These are phyloP conservation scores for Hypoxylon sp. DNA, from an alignment of 2,329 filamentous ascomycete genomes.

Conservation along the genomic window DNA sequence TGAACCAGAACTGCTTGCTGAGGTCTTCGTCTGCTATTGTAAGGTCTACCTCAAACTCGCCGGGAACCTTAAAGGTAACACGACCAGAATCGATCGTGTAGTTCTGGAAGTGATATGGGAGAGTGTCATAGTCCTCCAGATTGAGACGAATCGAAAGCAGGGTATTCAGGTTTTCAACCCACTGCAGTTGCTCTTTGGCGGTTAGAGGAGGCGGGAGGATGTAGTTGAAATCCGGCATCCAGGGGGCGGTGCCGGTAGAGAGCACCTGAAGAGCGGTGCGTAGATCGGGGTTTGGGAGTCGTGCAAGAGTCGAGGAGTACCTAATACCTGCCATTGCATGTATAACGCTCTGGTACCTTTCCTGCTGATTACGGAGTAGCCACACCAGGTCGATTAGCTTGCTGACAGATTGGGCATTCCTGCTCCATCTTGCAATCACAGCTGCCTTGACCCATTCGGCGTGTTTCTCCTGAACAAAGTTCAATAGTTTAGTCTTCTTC, in stretches of 20 bases:
- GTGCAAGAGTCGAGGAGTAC: constrained; percentile 77
- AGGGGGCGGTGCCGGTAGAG: constrained; percentile 80
- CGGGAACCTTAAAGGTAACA: constrained; percentile 85
- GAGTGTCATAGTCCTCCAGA: constrained; percentile 82
- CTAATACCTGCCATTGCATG: constrained; percentile 80
- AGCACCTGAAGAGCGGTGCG: constrained; percentile 90
- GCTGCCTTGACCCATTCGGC: constrained; percentile 93
- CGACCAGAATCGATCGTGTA: constrained; percentile 88
- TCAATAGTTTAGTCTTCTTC: constrained; percentile 82
- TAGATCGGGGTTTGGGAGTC: constrained; percentile 90
- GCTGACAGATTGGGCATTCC: constrained; percentile 82
- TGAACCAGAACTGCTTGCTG: constrained; percentile 90
- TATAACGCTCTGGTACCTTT: constrained; percentile 72
- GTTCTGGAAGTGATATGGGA: constrained; percentile 80
- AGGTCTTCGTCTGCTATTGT: constrained; percentile 90
- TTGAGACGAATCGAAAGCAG: constrained; percentile 86
- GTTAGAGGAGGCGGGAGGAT: constrained; percentile 80
- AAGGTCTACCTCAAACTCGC: constrained; percentile 93
- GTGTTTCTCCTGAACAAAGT: constrained; percentile 84
- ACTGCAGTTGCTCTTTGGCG: constrained; percentile 78
- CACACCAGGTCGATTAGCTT: constrained; percentile 89
- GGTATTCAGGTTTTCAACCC: constrained; percentile 86
- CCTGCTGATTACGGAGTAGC: constrained; percentile 76
- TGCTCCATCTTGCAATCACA: constrained; percentile 91
- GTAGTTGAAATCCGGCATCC: constrained; percentile 87